Percentiles rank a stretch among this genome's conserved stretches.
Evolutionary conservation across 192 early-diverging fungal species (phyloP).

Genomic region (Podila horticola): DNA sequence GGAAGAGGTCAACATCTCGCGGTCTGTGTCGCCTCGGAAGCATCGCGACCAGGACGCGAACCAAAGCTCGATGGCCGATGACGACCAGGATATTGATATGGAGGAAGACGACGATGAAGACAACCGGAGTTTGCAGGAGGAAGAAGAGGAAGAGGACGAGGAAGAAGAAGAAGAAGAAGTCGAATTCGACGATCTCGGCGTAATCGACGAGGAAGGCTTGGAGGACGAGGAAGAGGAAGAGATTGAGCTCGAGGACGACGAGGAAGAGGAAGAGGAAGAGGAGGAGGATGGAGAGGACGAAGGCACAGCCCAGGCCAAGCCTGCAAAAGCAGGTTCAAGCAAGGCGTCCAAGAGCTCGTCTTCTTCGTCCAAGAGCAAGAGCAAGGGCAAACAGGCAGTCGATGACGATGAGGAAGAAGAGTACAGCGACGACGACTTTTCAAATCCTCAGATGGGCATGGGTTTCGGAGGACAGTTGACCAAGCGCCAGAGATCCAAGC

Average conservation of each 20-base stretch:
- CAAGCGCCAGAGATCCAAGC: conserved; percentile 75
- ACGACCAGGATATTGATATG: conserved; percentile 49
- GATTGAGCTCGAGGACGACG: conserved; percentile 29
- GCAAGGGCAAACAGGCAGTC: conserved; percentile 23
- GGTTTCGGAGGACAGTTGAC: conserved; percentile 62
- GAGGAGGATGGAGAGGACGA: conserved; percentile 53
- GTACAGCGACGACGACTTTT: conserved; percentile 47
- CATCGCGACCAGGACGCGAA: conserved; percentile 2
- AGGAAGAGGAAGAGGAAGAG: conserved; percentile 39
- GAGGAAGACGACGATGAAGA: conserved; percentile 32
- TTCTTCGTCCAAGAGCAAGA: conserved; percentile 21
- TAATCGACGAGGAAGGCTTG: conserved; percentile 32
- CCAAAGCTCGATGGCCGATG: conserved; percentile 16
- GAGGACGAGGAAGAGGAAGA: conserved; percentile 36
- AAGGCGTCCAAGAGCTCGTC: background rate
- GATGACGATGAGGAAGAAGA: conserved; percentile 21
- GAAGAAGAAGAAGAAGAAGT: conserved; percentile 42
- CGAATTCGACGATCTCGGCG: conserved; percentile 15
- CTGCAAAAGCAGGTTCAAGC: conserved; percentile 3
- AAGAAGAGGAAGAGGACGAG: conserved; percentile 42
- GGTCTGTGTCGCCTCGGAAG: conserved; percentile 27
- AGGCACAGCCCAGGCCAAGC: conserved; percentile 26
- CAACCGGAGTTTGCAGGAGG: conserved; percentile 19
- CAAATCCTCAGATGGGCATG: conserved; percentile 34
- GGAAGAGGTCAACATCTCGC: conserved; percentile 10